These are phyloP conservation scores for Westerdykella aurantiaca DNA, from an alignment of 2,329 filamentous ascomycete genomes.

Conservation along the genomic window DNA sequence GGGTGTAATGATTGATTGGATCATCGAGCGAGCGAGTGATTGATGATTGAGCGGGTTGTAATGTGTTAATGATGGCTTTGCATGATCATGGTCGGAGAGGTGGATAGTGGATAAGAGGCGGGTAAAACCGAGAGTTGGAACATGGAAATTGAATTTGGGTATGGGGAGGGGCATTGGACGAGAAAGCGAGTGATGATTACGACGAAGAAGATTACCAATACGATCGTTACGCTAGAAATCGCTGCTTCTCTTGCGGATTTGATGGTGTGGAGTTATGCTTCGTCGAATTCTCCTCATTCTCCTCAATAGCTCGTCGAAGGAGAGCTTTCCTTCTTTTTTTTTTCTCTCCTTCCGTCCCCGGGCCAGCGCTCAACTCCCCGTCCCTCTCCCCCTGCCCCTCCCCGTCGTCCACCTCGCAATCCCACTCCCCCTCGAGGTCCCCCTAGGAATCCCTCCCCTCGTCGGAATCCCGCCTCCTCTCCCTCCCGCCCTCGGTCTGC, in stretches of 20 bases:
- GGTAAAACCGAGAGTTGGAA: too few relatives aligned
- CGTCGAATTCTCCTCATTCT: too few relatives aligned
- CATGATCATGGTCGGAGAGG: background rate
- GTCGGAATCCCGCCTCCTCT: slow-evolving; percentile 30
- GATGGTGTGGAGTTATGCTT: too few relatives aligned
- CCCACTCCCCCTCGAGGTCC: slow-evolving; percentile 27
- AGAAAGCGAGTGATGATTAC: too few relatives aligned
- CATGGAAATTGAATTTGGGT: too few relatives aligned
- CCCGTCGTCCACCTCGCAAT: slow-evolving; percentile 14
- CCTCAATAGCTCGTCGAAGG: background rate
- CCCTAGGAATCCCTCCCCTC: slow-evolving; percentile 35
- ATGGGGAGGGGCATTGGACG: too few relatives aligned
- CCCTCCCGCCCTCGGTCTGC: slow-evolving; percentile 30
- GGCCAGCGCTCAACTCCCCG: too few relatives aligned
- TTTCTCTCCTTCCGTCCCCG: too few relatives aligned
- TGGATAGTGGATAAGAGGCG: background rate
- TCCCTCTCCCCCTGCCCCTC: background rate
- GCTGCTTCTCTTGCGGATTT: too few relatives aligned
- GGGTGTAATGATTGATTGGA: background rate
- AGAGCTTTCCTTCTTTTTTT: background rate
- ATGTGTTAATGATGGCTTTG: background rate
- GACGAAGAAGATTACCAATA: too few relatives aligned
- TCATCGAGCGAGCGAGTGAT: background rate
- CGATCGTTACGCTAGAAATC: too few relatives aligned
- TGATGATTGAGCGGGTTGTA: background rate